Evolutionary conservation across 257 asterid species (phyloP).

Genomic region (Ophiorrhiza pumila): DNA sequence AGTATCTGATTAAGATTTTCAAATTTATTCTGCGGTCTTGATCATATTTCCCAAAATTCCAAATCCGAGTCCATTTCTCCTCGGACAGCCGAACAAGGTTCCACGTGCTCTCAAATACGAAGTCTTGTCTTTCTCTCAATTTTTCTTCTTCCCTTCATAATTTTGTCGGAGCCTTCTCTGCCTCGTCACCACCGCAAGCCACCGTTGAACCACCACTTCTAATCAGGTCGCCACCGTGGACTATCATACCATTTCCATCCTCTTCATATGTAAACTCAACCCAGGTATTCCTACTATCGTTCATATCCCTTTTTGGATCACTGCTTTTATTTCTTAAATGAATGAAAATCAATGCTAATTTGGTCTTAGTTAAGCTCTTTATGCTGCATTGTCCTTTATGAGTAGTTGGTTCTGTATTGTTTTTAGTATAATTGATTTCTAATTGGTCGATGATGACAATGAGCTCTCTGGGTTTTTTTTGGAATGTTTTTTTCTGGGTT

Average conservation of each 20-base stretch:
- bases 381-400: background rate
- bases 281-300: background rate
- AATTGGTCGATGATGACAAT: background rate
- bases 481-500: background rate
- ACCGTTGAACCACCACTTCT: constrained; percentile 1
- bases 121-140: background rate
- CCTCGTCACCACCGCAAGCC: constrained; percentile 14
- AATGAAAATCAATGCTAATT: background rate
- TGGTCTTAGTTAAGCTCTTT: background rate
- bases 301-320: background rate
- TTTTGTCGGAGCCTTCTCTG: constrained; percentile 7
- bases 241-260: background rate
- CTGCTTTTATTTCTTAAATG: background rate
- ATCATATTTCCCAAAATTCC: too few species aligned
- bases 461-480: background rate
- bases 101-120: background rate
- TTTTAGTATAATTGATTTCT: background rate
- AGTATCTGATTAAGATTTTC: too few species aligned
- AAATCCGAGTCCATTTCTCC: too few species aligned
- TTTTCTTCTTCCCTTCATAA: constrained; percentile 3
- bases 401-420: constrained; percentile 10
- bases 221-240: background rate
- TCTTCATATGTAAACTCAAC: too few species aligned
- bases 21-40: too few species aligned
- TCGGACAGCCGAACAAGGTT: too few species aligned